These are phyloP conservation scores for Deuterostichococcus epilithicus DNA, from an alignment of 139 green algal genomes.

Conservation along the genomic window DNA sequence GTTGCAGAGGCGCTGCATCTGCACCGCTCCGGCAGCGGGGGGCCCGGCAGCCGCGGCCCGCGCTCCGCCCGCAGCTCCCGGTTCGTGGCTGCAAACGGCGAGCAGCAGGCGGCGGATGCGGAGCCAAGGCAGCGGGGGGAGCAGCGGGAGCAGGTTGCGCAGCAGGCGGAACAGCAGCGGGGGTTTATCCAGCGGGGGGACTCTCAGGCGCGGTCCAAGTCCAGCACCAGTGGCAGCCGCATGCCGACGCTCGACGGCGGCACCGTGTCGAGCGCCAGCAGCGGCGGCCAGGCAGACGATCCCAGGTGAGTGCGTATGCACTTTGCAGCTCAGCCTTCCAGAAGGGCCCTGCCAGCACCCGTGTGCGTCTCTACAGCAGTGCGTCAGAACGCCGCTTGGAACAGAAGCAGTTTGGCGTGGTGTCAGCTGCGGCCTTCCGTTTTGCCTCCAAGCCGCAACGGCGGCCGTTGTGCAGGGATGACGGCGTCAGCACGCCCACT, in stretches of 20 bases:
- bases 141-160: neutral
- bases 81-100: too few species aligned
- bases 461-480: too few species aligned
- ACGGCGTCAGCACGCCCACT: neutral
- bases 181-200: neutral
- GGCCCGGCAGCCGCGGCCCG: neutral
- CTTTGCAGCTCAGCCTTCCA: too few species aligned
- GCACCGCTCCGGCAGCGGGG: constrained; percentile 2
- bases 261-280: neutral
- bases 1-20: constrained; percentile 17
- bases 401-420: neutral
- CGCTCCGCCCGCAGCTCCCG: too few species aligned
- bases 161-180: neutral
- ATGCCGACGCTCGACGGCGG: constrained; percentile 3
- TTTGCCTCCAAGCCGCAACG: neutral
- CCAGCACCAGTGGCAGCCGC: neutral
- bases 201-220: neutral
- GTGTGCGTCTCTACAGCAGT: neutral
- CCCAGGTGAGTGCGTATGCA: constrained; percentile 10
- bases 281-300: neutral
- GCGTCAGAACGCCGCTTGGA: neutral
- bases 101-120: too few species aligned
- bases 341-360: neutral
- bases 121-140: neutral
- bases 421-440: neutral